phyloP scores from a whole-genome alignment of 2,329 filamentous ascomycete genomes.

The Daldinia eschscholtzii region DNA sequence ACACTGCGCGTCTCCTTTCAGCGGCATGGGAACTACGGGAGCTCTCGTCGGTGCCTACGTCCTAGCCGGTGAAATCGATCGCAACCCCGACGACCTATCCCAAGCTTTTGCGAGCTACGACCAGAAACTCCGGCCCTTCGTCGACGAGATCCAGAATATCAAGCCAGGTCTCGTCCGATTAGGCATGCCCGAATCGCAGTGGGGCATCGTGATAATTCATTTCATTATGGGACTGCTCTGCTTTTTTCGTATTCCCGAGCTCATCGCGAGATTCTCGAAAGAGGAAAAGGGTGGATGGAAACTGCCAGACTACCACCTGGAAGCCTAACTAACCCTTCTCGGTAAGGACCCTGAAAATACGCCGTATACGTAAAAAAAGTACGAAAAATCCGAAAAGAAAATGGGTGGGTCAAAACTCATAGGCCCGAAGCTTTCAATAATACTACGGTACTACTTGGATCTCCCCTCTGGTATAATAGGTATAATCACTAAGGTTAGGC shows the following conservation, averaged over 20 bases:
- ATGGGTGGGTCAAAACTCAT: background rate
- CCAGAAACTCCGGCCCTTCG: slow-evolving; percentile 42
- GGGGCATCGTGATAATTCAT: slow-evolving; percentile 41
- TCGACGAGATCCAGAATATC: slow-evolving; percentile 39
- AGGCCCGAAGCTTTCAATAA: background rate
- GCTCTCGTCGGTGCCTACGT: slow-evolving; percentile 64
- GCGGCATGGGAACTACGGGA: slow-evolving; percentile 60
- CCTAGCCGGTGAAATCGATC: slow-evolving; percentile 62
- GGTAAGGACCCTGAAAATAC: background rate
- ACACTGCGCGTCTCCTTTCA: slow-evolving; percentile 59
- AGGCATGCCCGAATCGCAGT: slow-evolving; percentile 34
- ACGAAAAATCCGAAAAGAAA: background rate
- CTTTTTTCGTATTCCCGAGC: slow-evolving; percentile 39
- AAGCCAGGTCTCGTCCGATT: slow-evolving; percentile 13
- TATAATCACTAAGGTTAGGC: background rate
- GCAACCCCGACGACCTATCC: slow-evolving; percentile 19
- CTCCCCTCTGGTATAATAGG: slow-evolving; percentile 10
- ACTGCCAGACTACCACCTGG: slow-evolving; percentile 41
- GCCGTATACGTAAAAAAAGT: background rate
- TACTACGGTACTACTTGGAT: background rate
- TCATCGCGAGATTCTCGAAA: slow-evolving; percentile 31
- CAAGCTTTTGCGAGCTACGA: slow-evolving; percentile 42
- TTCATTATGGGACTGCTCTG: slow-evolving; percentile 27
- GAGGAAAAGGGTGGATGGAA: slow-evolving; percentile 41
- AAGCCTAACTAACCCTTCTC: slow-evolving; percentile 23